Conservation (phyloP, 2,329 filamentous ascomycete genomes). For the Aspergillus ibericus region DNA sequence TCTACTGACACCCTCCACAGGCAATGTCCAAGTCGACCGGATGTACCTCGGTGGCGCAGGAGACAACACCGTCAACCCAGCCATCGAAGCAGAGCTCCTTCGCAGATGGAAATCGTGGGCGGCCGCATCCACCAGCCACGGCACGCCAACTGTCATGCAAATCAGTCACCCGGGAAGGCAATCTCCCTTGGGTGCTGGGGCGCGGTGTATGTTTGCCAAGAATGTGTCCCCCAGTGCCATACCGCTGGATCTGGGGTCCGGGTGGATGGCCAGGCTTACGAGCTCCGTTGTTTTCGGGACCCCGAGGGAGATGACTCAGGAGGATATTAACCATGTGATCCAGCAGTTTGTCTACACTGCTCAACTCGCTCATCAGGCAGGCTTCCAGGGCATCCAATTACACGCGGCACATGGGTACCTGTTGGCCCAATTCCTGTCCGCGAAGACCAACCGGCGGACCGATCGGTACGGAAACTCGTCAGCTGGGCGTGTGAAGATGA, state of each 20-base stretch:
- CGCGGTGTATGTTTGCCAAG: conserved; percentile 21
- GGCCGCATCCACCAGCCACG: conserved; percentile 20
- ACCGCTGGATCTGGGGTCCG: conserved; percentile 1
- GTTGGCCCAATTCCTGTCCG: conserved; percentile 30
- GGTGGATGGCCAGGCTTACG: neutral
- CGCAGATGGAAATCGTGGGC: conserved; percentile 6
- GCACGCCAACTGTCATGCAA: conserved; percentile 39
- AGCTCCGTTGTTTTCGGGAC: conserved; percentile 37
- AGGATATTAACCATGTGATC: conserved; percentile 54
- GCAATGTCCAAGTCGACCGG: conserved; percentile 9
- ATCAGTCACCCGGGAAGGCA: conserved; percentile 41
- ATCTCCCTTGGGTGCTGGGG: conserved; percentile 35
- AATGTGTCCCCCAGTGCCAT: conserved; percentile 23
- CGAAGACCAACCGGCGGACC: conserved; percentile 37
- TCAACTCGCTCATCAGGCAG: conserved; percentile 39
- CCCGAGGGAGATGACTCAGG: conserved; percentile 53
- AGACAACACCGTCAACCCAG: neutral
- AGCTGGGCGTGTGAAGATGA: conserved; percentile 40
- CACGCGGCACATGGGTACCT: conserved; percentile 51
- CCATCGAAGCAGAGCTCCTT: neutral
- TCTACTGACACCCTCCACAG: neutral
- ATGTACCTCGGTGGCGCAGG: conserved; percentile 2
- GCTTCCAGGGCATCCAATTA: conserved; percentile 33
- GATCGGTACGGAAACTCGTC: conserved; percentile 46
- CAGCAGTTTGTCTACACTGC: conserved; percentile 53